These are phyloP conservation scores for Phenoliferia sp. DNA, from an alignment of 1,284 basidiomycete species.

Conservation along the genomic window DNA sequence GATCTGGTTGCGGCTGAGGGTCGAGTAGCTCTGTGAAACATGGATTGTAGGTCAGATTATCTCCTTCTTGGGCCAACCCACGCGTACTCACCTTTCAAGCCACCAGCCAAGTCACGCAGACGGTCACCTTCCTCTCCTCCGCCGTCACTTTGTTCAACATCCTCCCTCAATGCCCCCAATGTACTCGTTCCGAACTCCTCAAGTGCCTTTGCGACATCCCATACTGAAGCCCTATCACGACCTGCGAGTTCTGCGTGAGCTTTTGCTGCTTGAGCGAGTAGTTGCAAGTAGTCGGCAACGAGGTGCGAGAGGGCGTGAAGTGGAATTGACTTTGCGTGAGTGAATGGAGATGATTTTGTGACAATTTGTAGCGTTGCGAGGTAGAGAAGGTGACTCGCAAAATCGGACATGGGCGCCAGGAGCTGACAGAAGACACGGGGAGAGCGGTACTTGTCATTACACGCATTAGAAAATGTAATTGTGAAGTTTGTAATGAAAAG, in stretches of 20 bases:
- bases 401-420: background rate
- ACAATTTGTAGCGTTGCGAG: slow-evolving; percentile 25
- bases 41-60: background rate
- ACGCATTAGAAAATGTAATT: background rate
- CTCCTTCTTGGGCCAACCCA: background rate
- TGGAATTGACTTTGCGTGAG: slow-evolving; percentile 17
- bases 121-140: slow-evolving; percentile 14
- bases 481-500: no score
- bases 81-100: slow-evolving; percentile 14
- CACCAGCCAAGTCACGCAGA: slow-evolving; percentile 15
- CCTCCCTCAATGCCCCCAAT: slow-evolving; percentile 20
- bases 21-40: slow-evolving; percentile 23
- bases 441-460: background rate
- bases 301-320: slow-evolving; percentile 32
- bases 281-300: slow-evolving; percentile 28
- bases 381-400: slow-evolving; percentile 12
- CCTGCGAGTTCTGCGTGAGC: slow-evolving; percentile 25
- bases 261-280: slow-evolving; percentile 24
- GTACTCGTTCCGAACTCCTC: slow-evolving; percentile 17
- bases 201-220: slow-evolving; percentile 30
- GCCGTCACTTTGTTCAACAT: slow-evolving; percentile 13
- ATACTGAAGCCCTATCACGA: slow-evolving; percentile 18
- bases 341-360: slow-evolving; percentile 21
- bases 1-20: background rate
- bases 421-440: background rate